Conservation (phyloP, 176 grass and related monocot species). For the Triticum aestivum region DNA sequence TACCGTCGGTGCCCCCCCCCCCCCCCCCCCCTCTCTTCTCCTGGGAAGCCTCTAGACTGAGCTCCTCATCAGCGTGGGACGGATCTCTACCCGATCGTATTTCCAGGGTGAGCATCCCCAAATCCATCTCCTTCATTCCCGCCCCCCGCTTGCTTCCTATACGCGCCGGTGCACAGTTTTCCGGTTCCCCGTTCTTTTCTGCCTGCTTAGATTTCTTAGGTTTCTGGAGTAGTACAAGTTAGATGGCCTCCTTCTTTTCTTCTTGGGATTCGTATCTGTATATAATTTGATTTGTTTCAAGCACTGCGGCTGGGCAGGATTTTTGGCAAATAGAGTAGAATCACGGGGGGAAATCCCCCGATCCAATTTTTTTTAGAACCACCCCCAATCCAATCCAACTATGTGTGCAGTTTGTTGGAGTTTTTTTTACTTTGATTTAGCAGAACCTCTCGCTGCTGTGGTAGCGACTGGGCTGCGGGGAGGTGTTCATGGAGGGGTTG, state of each 20-base stretch:
- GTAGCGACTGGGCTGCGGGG: too few relatives aligned
- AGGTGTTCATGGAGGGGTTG: background rate
- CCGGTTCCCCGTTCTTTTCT: background rate
- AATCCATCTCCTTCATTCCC: background rate
- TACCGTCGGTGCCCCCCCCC: background rate
- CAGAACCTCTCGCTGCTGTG: background rate
- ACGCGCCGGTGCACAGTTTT: background rate
- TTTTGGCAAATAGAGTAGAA: background rate
- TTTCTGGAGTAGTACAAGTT: background rate
- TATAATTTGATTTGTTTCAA: background rate
- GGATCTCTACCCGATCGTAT: background rate
- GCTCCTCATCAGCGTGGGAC: background rate
- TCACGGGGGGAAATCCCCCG: background rate
- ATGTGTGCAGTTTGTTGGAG: background rate
- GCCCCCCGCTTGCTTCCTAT: background rate
- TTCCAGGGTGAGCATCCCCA: background rate
- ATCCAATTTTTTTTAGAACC: background rate
- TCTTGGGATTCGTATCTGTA: background rate
- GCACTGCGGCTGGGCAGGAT: background rate
- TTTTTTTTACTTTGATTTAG: background rate
- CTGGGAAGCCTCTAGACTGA: background rate
- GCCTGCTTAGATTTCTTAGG: background rate
- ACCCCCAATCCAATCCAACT: background rate
- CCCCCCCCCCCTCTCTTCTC: background rate
- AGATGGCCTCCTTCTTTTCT: background rate